Conservation (phyloP, 345 rosid genomes). For the Arabis alpina region DNA sequence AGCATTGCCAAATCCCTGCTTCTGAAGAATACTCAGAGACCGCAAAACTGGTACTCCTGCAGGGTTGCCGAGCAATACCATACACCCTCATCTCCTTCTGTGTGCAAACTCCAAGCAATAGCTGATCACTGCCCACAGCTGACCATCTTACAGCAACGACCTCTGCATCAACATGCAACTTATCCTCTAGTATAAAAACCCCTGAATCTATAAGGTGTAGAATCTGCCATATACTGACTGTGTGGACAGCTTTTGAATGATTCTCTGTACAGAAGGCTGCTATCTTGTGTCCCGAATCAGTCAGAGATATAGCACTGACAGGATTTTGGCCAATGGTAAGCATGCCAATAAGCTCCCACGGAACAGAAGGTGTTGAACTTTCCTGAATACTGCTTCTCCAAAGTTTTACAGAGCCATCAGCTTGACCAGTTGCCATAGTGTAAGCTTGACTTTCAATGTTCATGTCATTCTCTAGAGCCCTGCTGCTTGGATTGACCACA, state of each 20-base stretch:
- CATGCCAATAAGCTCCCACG: conserved; percentile 84
- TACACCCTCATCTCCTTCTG: conserved; percentile 68
- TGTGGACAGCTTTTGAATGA: conserved; percentile 39
- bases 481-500: conserved; percentile 53
- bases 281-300: conserved; percentile 71
- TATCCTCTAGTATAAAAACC: conserved; percentile 69
- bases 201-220: conserved; percentile 62
- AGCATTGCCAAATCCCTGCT: conserved; percentile 69
- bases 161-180: conserved; percentile 50
- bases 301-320: conserved; percentile 56
- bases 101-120: conserved; percentile 74
- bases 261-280: conserved; percentile 58
- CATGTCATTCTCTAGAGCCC: conserved; percentile 39
- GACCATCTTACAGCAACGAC: conserved; percentile 73
- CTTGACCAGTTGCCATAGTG: conserved; percentile 78
- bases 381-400: conserved; percentile 66
- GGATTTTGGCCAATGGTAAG: conserved; percentile 61
- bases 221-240: conserved; percentile 67
- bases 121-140: conserved; percentile 65
- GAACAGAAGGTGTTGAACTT: conserved; percentile 40
- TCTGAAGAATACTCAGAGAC: conserved; percentile 47
- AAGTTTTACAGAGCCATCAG: conserved; percentile 79
- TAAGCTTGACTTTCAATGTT: conserved; percentile 54
- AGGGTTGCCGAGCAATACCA: conserved; percentile 54
- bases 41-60: conserved; percentile 47